Evolutionary conservation across 83 land plant species (phyloP), one percentile per base, ranked within the genome.

Genomic region (Thuja plicata): DNA sequence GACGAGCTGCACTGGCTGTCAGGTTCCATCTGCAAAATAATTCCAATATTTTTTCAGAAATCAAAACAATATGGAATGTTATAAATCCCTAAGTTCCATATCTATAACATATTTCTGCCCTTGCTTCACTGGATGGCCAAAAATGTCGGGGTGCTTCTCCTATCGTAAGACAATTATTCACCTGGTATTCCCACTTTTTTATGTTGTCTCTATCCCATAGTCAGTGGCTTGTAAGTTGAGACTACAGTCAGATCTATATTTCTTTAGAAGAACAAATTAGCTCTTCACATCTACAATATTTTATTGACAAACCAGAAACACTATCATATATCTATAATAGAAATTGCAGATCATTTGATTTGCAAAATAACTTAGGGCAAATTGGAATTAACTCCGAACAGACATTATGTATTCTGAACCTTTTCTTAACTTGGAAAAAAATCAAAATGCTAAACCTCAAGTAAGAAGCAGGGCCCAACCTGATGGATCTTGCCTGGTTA

Each of bases 1-100:
- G 97, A 71, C 97, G 89, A 37, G 96, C 94, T 40, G 94, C 97
- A 86, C 95, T 95, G 27, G 97, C 96, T 21, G 96, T 94, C 62
- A 96, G 89, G 85, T 96, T 93, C 77, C 93, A 90, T 91, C 97
- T 94, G 93, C 86, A 87, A 83, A 46, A 45, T 24, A 90, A 40
- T 17, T 32, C 27, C 57, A 85, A 37, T 13, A 27, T 66, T 66
- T 8, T 77, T 27, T 74, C 41, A 70, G n/a, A 17, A n/a, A 17
- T 38, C 32, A 35, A 35, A 32, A 48, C 35, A 32, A 50, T 82
- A 43, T 52, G 24, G 10, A 32, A 30, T 12, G 15, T 6, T 38
- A 37, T 73, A 16, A 40, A 24, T 35, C 34, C 87, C 16, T 21
- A 27, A 83, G 12, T 3, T 46, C 16, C 30, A 83, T 15, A 87